Percentiles rank a stretch among this genome's conserved stretches.
phyloP scores from a whole-genome alignment of 306 rosid species.

The Quercus berberidifolia region DNA sequence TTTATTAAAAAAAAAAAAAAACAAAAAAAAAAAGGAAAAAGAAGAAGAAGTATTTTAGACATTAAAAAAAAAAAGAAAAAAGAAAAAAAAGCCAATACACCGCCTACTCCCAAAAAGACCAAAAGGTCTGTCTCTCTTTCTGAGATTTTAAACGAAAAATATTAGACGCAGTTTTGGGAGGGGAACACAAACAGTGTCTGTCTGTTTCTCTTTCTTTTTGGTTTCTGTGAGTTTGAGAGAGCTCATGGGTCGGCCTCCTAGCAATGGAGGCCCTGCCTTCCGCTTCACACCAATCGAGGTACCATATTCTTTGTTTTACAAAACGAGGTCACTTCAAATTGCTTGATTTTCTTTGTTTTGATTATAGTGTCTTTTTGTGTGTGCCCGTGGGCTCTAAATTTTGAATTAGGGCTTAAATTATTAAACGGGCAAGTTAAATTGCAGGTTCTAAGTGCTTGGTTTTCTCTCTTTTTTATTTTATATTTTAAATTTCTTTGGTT shows the following conservation, averaged over 20 bases:
- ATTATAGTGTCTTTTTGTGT: neutral
- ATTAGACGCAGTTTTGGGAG: neutral
- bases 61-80: too few relatives aligned
- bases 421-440: neutral
- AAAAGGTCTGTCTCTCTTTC: too few relatives aligned
- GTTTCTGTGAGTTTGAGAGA: slow-evolving; percentile 3
- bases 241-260: slow-evolving; percentile 91
- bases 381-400: neutral
- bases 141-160: too few relatives aligned
- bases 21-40: too few relatives aligned
- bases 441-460: neutral
- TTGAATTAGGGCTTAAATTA: neutral
- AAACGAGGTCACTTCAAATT: neutral
- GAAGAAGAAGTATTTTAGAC: too few relatives aligned
- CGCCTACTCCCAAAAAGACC: too few relatives aligned
- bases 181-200: neutral
- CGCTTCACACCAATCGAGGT: slow-evolving; percentile 86
- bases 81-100: too few relatives aligned
- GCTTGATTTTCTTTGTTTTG: neutral
- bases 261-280: slow-evolving; percentile 96
- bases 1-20: too few relatives aligned
- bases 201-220: neutral
- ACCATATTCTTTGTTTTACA: slow-evolving; percentile 1
- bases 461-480: too few relatives aligned
- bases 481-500: neutral